phyloP scores from a whole-genome alignment of 139 green algal species.

The Closterium sp. region DNA sequence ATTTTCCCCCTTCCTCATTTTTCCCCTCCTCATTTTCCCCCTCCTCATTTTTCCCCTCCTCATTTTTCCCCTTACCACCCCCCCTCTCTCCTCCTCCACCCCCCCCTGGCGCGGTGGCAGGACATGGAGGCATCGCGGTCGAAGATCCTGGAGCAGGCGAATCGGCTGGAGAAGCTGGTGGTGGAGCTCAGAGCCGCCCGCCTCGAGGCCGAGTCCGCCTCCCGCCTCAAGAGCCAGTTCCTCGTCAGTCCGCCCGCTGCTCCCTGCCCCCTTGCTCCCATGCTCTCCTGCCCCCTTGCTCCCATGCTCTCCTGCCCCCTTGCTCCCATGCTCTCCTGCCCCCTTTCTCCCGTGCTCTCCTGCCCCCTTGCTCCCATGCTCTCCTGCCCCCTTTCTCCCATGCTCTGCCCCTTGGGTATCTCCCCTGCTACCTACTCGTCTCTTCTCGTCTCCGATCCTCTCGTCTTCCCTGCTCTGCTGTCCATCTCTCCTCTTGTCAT shows the following conservation, averaged over 20 bases:
- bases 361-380: no score
- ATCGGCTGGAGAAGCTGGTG: conserved; percentile 33
- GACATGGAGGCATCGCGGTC: conserved; percentile 28
- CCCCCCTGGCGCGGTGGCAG: background rate
- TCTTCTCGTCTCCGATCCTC: no score
- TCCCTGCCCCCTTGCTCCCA: background rate
- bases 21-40: background rate
- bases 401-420: background rate
- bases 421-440: background rate
- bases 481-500: no score
- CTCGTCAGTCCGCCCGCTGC: background rate
- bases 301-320: no score
- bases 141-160: conserved; percentile 32
- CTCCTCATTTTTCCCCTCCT: background rate
- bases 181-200: conserved; percentile 26
- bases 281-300: no score
- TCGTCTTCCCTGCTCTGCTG: no score
- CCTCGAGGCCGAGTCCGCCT: conserved; percentile 31
- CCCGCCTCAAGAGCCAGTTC: conserved; percentile 33
- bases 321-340: no score
- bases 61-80: background rate
- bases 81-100: background rate
- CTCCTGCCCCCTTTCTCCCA: no score
- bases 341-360: background rate
- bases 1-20: background rate